These are phyloP conservation scores for Sequoia sempervirens DNA, from an alignment of 75 land plant genomes.

Conservation along the genomic window DNA sequence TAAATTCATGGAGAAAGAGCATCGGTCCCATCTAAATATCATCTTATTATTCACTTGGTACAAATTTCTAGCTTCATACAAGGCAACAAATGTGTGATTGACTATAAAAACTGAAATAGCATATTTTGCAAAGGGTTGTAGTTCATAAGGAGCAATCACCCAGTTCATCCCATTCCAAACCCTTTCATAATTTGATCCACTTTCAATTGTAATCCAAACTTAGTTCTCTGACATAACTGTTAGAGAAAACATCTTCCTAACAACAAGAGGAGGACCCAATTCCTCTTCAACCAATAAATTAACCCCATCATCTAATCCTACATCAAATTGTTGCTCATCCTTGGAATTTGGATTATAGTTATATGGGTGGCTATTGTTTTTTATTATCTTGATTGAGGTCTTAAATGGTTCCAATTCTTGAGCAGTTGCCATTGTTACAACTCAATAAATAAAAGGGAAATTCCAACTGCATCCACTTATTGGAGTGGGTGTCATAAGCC, in stretches of 20 bases:
- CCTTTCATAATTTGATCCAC: slow-evolving; percentile 81
- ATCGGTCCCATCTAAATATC: background rate
- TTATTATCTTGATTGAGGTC: slow-evolving; percentile 1
- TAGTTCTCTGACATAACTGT: slow-evolving; percentile 63
- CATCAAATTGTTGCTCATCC: background rate
- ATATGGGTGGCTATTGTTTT: background rate
- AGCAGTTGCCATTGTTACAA: slow-evolving; percentile 46
- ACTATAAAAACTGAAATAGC: slow-evolving; percentile 50
- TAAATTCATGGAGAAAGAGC: background rate
- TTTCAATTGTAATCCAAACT: slow-evolving; percentile 67
- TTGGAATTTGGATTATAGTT: background rate
- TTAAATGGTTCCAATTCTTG: slow-evolving; percentile 33
- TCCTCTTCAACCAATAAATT: background rate
- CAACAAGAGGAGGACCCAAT: slow-evolving; percentile 16
- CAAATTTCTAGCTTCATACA: slow-evolving; percentile 45
- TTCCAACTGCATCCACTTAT: slow-evolving; percentile 46
- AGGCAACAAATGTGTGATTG: slow-evolving; percentile 62
- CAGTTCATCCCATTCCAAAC: slow-evolving; percentile 82
- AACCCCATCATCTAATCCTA: background rate
- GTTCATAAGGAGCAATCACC: slow-evolving; percentile 78
- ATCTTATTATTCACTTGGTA: slow-evolving; percentile 45
- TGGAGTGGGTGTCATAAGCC: slow-evolving; percentile 44
- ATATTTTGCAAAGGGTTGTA: slow-evolving; percentile 42
- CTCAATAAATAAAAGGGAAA: slow-evolving; percentile 51
- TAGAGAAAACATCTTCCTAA: slow-evolving; percentile 51